Evolutionary conservation across 176 grass and related monocot species (phyloP).

Genomic region (Triticum dicoccoides): DNA sequence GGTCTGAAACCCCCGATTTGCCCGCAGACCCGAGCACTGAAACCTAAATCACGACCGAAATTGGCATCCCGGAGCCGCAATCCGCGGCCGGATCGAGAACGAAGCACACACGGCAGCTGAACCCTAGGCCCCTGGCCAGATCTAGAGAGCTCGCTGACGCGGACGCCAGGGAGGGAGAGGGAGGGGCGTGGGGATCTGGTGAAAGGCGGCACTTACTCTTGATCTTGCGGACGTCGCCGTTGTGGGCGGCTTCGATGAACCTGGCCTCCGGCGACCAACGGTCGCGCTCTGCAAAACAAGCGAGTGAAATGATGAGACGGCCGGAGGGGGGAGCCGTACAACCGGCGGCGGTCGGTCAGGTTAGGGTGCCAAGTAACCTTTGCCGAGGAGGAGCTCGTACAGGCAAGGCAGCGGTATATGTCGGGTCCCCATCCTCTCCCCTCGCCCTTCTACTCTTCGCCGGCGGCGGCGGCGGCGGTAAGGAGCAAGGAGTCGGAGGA

Average conservation of each 20-base stretch:
- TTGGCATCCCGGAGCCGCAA: not conserved
- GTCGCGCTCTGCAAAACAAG: not conserved
- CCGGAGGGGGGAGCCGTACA: not conserved
- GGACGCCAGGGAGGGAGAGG: not conserved
- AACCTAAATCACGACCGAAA: not conserved
- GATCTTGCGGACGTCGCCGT: not conserved
- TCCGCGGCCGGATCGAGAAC: not conserved
- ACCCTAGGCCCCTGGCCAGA: not conserved
- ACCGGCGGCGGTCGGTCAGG: not conserved
- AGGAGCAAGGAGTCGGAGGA: not conserved
- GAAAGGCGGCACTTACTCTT: not conserved
- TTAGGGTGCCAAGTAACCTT: not conserved
- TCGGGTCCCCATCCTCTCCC: not conserved
- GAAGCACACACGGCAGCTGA: not conserved
- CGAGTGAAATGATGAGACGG: not conserved
- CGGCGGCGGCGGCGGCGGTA: not conserved
- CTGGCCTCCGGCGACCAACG: not conserved
- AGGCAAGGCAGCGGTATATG: not conserved
- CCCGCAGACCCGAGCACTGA: not conserved
- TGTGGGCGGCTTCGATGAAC: conserved; percentile 11
- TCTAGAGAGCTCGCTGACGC: not conserved
- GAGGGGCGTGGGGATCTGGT: not conserved
- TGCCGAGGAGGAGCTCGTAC: not conserved
- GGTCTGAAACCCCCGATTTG: not conserved
- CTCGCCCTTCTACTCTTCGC: not conserved